Base-by-base conservation (phyloP, 768 basidiomycete species). In the Agaricus bisporus region DNA sequence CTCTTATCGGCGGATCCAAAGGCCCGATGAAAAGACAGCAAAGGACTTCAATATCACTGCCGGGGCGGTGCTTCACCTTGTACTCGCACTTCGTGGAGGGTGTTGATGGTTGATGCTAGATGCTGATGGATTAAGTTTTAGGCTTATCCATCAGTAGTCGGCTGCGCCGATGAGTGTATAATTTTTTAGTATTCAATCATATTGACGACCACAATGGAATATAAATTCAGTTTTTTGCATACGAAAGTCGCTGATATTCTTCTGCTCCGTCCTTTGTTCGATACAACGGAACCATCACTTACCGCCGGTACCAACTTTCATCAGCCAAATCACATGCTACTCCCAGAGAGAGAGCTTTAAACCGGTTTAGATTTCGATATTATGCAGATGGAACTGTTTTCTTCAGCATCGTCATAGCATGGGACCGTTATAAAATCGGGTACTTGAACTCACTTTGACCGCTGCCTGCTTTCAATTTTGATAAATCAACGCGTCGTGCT, bases 61-160 rank as follows among this genome's bases (percentile, higher is more conserved):
- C 3, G 95, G 95, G 51, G 79, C 89, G 22, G 88, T 91, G 25
- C 83, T 98, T 60, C 95, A 98, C 74, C 76, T 98, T 47, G 95
- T 98, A 52, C 84, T 98, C 44, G 93, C 95, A 6, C 82, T 98
- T 41, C 91, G 95, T 69, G 95, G 95, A 41, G 95, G 95, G 15
- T 72, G 70, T 69, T 84, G 20, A 49, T 47, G 26, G 12, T 5
- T 32, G 15, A 17, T 17, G 20, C 18, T 25, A 17, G 25, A 8
- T 5, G 10, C 20, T n/a, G 37, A 5, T 18, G 15, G 43, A 32
- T 39, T 14, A 26, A 14, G 36, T 20, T 6, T 7, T 17, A 9
- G 51, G 39, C 26, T 11, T 15, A 26, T 48, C 28, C 35, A 41
- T 41, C 39, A 25, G 44, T 48, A 41, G 41, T 38, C 43, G 42